Percentiles rank a stretch among this genome's conserved stretches.
These are phyloP conservation scores for Neoboletus magnificus DNA, from an alignment of 768 basidiomycete species.

Conservation along the genomic window DNA sequence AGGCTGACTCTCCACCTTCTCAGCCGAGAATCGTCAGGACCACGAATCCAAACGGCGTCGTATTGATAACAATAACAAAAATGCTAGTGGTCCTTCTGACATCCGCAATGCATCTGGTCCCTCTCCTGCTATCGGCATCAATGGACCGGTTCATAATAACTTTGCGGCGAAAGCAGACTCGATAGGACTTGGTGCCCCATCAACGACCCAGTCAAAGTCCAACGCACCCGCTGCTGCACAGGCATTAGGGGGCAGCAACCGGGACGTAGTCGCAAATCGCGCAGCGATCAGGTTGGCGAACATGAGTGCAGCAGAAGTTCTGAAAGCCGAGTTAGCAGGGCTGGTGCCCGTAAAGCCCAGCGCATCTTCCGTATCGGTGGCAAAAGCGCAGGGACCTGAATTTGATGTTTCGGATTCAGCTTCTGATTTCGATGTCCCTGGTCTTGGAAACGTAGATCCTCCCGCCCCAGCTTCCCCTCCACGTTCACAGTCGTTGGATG, in stretches of 20 bases:
- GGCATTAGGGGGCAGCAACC: constrained; percentile 82
- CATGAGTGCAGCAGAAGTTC: constrained; percentile 90
- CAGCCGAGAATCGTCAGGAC: constrained; percentile 94
- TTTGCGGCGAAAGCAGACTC: constrained; percentile 77
- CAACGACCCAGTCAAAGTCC: constrained; percentile 54
- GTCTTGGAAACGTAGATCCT: constrained; percentile 30
- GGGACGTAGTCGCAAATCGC: constrained; percentile 86
- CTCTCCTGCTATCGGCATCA: constrained; percentile 29
- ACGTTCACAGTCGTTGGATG: constrained; percentile 19
- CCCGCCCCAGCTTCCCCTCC: constrained; percentile 14
- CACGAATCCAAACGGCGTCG: constrained; percentile 86
- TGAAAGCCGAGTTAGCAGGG: constrained; percentile 85
- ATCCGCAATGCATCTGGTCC: constrained; percentile 30
- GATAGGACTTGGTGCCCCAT: constrained; percentile 66
- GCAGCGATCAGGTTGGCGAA: constrained; percentile 93
- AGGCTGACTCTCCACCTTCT: constrained; percentile 12
- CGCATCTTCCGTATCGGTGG: constrained; percentile 20
- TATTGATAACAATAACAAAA: constrained; percentile 43
- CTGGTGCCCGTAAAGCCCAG: constrained; percentile 40
- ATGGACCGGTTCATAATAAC: constrained; percentile 44
- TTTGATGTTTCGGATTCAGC: constrained; percentile 24
- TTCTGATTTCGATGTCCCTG: constrained; percentile 35
- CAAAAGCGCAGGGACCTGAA: constrained; percentile 35
- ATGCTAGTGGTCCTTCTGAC: constrained; percentile 42
- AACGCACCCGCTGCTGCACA: constrained; percentile 61